Percentiles rank a stretch among this genome's conserved stretches.
phyloP scores from a whole-genome alignment of 2,329 filamentous ascomycete genomes.

The Cordyceps cicadae region DNA sequence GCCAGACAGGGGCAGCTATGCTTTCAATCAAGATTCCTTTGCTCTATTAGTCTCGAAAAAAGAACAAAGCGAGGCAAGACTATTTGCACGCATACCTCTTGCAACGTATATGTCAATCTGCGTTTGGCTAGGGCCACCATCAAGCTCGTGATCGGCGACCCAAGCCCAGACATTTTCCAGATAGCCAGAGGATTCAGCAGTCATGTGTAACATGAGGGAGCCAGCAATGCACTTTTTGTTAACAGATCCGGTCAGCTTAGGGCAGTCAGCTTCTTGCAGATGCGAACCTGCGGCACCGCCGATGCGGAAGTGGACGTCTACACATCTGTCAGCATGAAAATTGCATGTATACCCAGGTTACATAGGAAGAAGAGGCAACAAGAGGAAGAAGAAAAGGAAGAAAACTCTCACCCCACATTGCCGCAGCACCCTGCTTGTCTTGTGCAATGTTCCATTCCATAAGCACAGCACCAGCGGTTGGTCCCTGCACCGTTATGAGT shows the following conservation, averaged over 20 bases:
- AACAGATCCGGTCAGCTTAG: constrained; percentile 25
- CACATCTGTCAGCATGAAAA: background rate
- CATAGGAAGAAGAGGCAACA: background rate
- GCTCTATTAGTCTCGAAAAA: background rate
- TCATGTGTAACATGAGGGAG: constrained; percentile 27
- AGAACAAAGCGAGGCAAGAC: background rate
- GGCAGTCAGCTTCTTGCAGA: constrained; percentile 32
- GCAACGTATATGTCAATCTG: constrained; percentile 8
- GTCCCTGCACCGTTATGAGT: constrained; percentile 47
- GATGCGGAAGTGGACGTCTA: constrained; percentile 20
- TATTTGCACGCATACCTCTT: background rate
- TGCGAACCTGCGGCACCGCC: constrained; percentile 42
- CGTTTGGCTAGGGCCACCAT: constrained; percentile 13
- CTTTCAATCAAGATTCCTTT: constrained; percentile 6
- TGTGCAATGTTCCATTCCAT: constrained; percentile 52
- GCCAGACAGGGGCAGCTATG: background rate
- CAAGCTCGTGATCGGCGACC: constrained; percentile 36
- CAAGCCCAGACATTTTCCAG: constrained; percentile 25
- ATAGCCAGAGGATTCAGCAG: constrained; percentile 23
- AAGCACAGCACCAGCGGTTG: constrained; percentile 45
- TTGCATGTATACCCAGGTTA: no score
- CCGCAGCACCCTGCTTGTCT: constrained; percentile 19
- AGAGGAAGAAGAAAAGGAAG: no score
- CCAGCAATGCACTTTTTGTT: constrained; percentile 25
- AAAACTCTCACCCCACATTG: constrained; percentile 22